Evolutionary conservation across 2,329 filamentous ascomycete genomes (phyloP).

Genomic region (Fusarium nygamai): DNA sequence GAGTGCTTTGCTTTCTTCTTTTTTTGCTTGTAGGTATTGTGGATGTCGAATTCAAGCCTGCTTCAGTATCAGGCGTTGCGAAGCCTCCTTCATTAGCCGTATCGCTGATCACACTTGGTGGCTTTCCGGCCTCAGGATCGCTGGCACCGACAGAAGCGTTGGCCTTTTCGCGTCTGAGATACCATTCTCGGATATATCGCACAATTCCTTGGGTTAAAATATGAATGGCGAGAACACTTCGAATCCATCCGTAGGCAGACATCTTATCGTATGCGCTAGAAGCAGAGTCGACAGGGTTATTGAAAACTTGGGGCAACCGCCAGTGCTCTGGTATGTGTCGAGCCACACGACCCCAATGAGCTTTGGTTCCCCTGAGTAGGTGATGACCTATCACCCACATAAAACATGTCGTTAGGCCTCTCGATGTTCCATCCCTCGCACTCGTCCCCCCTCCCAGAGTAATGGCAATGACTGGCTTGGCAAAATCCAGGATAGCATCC

Average conservation of each 20-base stretch:
- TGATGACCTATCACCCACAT: slow-evolving; percentile 71
- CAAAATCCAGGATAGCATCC: slow-evolving; percentile 87
- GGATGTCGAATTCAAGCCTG: slow-evolving; percentile 49
- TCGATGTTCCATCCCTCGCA: slow-evolving; percentile 73
- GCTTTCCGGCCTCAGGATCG: slow-evolving; percentile 73
- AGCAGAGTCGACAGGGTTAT: slow-evolving; percentile 57
- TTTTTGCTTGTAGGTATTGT: slow-evolving; percentile 74
- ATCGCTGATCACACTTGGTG: slow-evolving; percentile 48
- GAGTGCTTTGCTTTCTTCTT: slow-evolving; percentile 89
- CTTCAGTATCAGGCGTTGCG: slow-evolving; percentile 63
- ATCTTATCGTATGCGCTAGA: slow-evolving; percentile 63
- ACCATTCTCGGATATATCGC: slow-evolving; percentile 76
- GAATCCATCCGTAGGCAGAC: slow-evolving; percentile 71
- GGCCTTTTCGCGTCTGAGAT: slow-evolving; percentile 67
- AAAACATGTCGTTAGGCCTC: slow-evolving; percentile 77
- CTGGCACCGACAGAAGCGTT: slow-evolving; percentile 59
- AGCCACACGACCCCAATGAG: slow-evolving; percentile 58
- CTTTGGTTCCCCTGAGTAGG: slow-evolving; percentile 59
- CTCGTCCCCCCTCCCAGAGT: slow-evolving; percentile 85
- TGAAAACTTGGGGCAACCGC: slow-evolving; percentile 55
- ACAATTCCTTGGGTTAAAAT: slow-evolving; percentile 79
- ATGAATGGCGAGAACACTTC: slow-evolving; percentile 77
- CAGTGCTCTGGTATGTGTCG: slow-evolving; percentile 59
- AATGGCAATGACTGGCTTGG: slow-evolving; percentile 92
- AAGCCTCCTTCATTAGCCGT: slow-evolving; percentile 53